Evolutionary conservation across 805 yeast species (phyloP).

Genomic region (Tetrapisispora taiwanensis): DNA sequence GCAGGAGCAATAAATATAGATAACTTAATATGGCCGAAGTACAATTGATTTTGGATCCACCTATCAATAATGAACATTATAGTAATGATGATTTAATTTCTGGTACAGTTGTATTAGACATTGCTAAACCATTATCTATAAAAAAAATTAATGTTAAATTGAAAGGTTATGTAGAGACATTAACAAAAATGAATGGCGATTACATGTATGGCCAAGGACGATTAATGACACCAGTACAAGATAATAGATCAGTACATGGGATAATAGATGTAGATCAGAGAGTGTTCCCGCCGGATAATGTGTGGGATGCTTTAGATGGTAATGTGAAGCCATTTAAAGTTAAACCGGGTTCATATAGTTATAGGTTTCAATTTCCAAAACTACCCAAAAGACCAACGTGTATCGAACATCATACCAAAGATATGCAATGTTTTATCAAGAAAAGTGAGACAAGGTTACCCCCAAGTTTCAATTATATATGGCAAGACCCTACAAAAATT

Average conservation of each 20-base stretch:
- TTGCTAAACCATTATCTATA: slow-evolving; percentile 21
- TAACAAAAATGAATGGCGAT: slow-evolving; percentile 17
- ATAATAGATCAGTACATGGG: slow-evolving; percentile 20
- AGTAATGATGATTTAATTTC: slow-evolving; percentile 21
- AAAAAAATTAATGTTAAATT: slow-evolving; percentile 45
- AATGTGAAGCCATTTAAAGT: slow-evolving; percentile 23
- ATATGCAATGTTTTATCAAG: slow-evolving; percentile 15
- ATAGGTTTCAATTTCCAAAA: slow-evolving; percentile 19
- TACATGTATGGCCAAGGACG: slow-evolving; percentile 16
- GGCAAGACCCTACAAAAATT: slow-evolving; percentile 17
- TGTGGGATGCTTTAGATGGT: slow-evolving; percentile 24
- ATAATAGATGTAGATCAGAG: slow-evolving; percentile 14
- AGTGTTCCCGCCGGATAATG: slow-evolving; percentile 28
- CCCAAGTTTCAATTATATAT: slow-evolving; percentile 24
- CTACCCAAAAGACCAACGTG: slow-evolving; percentile 22
- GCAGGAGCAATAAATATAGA: too few species aligned
- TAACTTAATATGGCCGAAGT: slow-evolving; percentile 23
- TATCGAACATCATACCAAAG: slow-evolving; percentile 16
- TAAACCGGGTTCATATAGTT: slow-evolving; percentile 21
- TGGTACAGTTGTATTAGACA: slow-evolving; percentile 19
- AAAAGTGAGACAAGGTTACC: slow-evolving; percentile 17
- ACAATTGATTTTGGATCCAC: slow-evolving; percentile 15
- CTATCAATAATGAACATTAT: slow-evolving; percentile 24
- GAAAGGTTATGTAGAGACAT: slow-evolving; percentile 22
- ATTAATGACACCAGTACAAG: slow-evolving; percentile 21